phyloP scores from a whole-genome alignment of 225 moss, liverwort and hornwort species.

The Antitrichia curtipendula region DNA sequence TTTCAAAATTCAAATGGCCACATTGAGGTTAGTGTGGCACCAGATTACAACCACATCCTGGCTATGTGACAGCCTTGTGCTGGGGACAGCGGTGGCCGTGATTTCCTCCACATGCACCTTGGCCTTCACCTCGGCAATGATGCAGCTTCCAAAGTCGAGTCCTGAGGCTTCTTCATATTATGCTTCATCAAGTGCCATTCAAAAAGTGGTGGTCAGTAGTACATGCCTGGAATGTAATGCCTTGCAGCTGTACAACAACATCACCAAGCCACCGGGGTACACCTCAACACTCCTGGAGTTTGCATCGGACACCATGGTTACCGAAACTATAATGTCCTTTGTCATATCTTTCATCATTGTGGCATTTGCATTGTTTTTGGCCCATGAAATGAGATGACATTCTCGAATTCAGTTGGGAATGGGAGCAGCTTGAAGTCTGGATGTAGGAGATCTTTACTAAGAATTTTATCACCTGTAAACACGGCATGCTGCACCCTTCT shows the following conservation, averaged over 20 bases:
- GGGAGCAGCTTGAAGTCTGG: neutral
- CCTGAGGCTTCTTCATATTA: neutral
- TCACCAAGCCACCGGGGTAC: constrained; percentile 33
- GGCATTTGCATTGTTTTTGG: constrained; percentile 58
- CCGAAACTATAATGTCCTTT: constrained; percentile 66
- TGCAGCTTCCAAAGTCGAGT: constrained; percentile 33
- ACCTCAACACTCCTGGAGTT: constrained; percentile 32
- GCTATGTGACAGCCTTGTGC: constrained; percentile 44
- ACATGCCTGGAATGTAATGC: constrained; percentile 61
- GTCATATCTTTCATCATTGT: constrained; percentile 72
- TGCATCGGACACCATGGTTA: constrained; percentile 33
- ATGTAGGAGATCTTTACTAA: neutral
- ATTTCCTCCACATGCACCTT: constrained; percentile 65
- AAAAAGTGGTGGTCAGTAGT: constrained; percentile 27
- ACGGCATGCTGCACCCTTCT: neutral
- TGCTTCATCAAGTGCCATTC: constrained; percentile 10
- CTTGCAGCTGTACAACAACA: constrained; percentile 24
- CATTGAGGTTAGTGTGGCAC: constrained; percentile 45
- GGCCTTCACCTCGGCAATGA: constrained; percentile 61
- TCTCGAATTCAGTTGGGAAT: neutral
- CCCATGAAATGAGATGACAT: constrained; percentile 41
- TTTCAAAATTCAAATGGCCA: constrained; percentile 6
- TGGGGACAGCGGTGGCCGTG: constrained; percentile 48
- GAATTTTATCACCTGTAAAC: neutral
- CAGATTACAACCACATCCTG: constrained; percentile 38